Percentiles rank a stretch among this genome's conserved stretches.
Evolutionary conservation across 192 early-diverging fungal genomes (phyloP).

Genomic region (Dimargaris verticillata): DNA sequence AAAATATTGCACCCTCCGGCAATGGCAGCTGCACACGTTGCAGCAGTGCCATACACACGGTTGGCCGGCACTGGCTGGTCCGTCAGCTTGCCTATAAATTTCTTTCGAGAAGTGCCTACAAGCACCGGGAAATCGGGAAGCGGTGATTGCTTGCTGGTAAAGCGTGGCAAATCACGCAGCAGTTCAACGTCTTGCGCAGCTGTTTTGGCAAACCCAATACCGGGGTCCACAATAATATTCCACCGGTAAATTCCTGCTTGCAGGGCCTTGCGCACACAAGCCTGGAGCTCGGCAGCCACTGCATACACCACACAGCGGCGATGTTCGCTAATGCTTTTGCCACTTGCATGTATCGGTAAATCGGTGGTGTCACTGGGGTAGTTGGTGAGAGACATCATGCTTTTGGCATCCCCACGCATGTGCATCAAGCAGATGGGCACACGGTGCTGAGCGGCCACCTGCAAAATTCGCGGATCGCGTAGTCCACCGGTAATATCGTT

Average conservation of each 20-base stretch:
- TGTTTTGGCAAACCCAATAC: constrained; percentile 93
- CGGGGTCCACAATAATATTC: constrained; percentile 96
- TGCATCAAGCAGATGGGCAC: constrained; percentile 92
- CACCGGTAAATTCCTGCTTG: constrained; percentile 73
- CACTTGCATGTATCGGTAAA: too few species aligned
- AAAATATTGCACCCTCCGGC: constrained; percentile 68
- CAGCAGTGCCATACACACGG: constrained; percentile 79
- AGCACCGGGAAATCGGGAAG: constrained; percentile 66
- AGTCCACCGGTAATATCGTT: constrained; percentile 90
- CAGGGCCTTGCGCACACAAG: constrained; percentile 49
- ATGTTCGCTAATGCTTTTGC: constrained; percentile 16
- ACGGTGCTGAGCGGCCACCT: constrained; percentile 53
- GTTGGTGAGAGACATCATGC: constrained; percentile 59
- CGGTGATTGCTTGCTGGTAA: constrained; percentile 18
- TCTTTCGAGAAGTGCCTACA: constrained; percentile 82
- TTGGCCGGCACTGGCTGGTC: constrained; percentile 46
- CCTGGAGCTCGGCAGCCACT: constrained; percentile 50
- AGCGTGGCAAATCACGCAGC: constrained; percentile 47
- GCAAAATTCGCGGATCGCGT: constrained; percentile 62
- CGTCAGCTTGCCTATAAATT: constrained; percentile 70
- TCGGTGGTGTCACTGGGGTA: constrained; percentile 52
- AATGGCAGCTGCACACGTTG: constrained; percentile 64
- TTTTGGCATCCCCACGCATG: constrained; percentile 86
- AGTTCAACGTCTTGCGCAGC: constrained; percentile 74
- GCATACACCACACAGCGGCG: constrained; percentile 35